These are phyloP conservation scores for Medicago lupulina DNA, from an alignment of 306 rosid species.

Conservation along the genomic window DNA sequence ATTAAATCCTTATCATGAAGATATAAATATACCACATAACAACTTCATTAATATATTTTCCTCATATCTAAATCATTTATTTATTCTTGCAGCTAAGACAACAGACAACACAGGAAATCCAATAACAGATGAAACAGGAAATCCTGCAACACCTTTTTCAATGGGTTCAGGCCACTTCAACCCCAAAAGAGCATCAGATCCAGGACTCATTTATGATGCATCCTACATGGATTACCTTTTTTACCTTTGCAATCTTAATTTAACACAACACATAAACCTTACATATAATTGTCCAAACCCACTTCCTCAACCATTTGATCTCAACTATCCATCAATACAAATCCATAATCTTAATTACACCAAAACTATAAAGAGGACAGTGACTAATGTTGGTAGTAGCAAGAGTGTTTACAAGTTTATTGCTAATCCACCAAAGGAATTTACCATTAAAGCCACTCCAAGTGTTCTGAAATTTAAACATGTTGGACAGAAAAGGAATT, in stretches of 20 bases:
- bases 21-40: no score
- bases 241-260: slow-evolving; percentile 57
- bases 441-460: slow-evolving; percentile 64
- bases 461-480: slow-evolving; percentile 55
- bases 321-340: slow-evolving; percentile 87
- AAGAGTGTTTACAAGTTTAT: slow-evolving; percentile 66
- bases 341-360: slow-evolving; percentile 60
- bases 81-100: slow-evolving; percentile 53
- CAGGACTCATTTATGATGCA: slow-evolving; percentile 87
- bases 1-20: no score
- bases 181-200: slow-evolving; percentile 72
- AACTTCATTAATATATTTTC: no score
- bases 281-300: slow-evolving; percentile 57
- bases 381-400: slow-evolving; percentile 72
- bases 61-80: background rate
- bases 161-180: slow-evolving; percentile 86
- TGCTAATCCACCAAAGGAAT: slow-evolving; percentile 60
- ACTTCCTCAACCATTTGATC: slow-evolving; percentile 49
- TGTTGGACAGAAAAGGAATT: slow-evolving; percentile 65
- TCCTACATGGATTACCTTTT: slow-evolving; percentile 75
- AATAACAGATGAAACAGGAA: slow-evolving; percentile 66
- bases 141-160: slow-evolving; percentile 70
- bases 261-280: slow-evolving; percentile 21
- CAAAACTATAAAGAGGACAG: slow-evolving; percentile 58
- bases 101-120: slow-evolving; percentile 68